Conservation (phyloP, 148 eudicot genomes). For the Spergularia marina region DNA sequence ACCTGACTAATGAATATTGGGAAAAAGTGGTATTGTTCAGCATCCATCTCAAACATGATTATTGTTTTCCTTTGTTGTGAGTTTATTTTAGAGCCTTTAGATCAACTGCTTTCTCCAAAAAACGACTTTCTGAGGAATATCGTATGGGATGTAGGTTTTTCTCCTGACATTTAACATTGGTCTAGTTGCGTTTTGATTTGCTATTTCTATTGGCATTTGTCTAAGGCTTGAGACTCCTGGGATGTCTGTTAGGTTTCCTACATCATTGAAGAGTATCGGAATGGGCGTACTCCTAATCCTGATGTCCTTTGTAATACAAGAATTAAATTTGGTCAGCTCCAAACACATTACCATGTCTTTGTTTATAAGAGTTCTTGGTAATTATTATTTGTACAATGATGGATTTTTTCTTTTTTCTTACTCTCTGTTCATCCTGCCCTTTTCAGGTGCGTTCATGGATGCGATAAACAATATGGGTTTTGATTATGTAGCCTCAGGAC, state of each 20-base stretch:
- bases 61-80: neutral
- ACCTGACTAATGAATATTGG: conserved; percentile 95
- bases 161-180: neutral
- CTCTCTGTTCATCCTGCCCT: neutral
- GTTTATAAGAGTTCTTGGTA: neutral
- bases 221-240: conserved; percentile 21
- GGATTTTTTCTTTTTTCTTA: neutral
- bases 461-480: conserved; percentile 69
- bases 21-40: conserved; percentile 69
- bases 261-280: conserved; percentile 82
- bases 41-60: neutral
- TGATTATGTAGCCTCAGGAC: conserved; percentile 94
- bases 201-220: conserved; percentile 14
- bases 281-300: conserved; percentile 98
- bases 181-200: neutral
- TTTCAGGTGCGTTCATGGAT: conserved; percentile 90
- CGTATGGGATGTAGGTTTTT: neutral
- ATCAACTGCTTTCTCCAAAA: neutral
- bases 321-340: conserved; percentile 84
- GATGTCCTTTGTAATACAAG: conserved; percentile 97
- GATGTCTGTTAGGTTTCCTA: conserved; percentile 72
- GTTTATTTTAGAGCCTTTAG: neutral
- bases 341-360: neutral
- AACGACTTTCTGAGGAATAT: neutral
- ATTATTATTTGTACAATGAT: neutral